Evolutionary conservation across 2,329 filamentous ascomycete species (phyloP).

Genomic region (Xylariaceae sp.): DNA sequence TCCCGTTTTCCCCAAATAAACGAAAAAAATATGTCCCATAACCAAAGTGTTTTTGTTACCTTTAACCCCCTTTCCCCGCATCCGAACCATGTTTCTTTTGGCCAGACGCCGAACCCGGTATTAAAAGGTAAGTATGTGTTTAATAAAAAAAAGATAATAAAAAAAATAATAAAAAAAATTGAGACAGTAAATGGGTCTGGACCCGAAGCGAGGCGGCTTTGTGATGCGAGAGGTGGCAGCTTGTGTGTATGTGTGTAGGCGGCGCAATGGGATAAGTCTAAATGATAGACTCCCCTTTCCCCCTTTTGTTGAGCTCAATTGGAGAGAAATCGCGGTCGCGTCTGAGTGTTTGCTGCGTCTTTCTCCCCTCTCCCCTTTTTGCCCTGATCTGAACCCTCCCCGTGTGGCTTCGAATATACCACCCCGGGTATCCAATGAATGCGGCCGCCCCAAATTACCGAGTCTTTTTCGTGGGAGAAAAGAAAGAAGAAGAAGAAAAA

Average conservation of each 20-base stretch:
- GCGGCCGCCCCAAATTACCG: neutral
- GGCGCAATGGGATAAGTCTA: neutral
- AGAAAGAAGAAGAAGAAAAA: no score
- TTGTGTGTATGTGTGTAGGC: neutral
- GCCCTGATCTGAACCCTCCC: no score
- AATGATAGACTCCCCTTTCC: neutral
- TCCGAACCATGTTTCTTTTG: constrained; percentile 19
- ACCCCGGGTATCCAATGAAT: neutral
- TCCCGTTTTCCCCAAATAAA: constrained; percentile 27
- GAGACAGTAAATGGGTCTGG: neutral
- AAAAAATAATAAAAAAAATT: neutral
- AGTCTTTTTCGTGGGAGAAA: neutral
- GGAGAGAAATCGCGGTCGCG: neutral
- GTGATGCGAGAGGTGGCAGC: neutral
- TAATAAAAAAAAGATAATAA: neutral
- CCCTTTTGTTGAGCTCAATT: neutral
- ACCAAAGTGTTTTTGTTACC: constrained; percentile 25
- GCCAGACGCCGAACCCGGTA: constrained; percentile 24
- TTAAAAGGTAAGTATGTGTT: constrained; percentile 22
- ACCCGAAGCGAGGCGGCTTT: neutral
- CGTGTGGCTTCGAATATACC: neutral
- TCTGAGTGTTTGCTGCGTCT: neutral
- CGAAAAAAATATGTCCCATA: constrained; percentile 10
- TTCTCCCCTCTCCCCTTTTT: no score
- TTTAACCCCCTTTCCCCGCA: constrained; percentile 20